phyloP scores from a whole-genome alignment of 2,329 filamentous ascomycete genomes.

The Cordyceps farinosa region DNA sequence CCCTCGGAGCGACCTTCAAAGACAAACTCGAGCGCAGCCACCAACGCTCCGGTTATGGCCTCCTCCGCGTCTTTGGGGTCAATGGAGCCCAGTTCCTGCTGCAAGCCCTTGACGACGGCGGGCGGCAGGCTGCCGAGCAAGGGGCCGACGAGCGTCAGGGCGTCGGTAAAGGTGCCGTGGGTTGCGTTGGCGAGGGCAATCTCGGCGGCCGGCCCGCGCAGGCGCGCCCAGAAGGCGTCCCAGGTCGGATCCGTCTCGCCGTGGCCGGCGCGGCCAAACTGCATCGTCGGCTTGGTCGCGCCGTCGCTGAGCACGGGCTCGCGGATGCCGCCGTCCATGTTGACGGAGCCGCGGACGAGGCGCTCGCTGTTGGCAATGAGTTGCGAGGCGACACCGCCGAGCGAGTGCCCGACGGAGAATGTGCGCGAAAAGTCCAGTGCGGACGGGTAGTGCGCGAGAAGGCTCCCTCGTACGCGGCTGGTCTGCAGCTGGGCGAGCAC shows the following conservation, averaged over 20 bases:
- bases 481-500: slow-evolving; percentile 31
- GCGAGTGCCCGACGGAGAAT: slow-evolving; percentile 34
- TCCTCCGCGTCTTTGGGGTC: background rate
- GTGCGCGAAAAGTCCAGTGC: slow-evolving; percentile 23
- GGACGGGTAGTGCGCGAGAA: slow-evolving; percentile 18
- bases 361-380: slow-evolving; percentile 27
- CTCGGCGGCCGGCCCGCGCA: slow-evolving; percentile 20
- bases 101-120: background rate
- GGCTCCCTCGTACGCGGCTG: background rate
- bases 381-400: slow-evolving; percentile 34
- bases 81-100: slow-evolving; percentile 1
- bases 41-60: background rate
- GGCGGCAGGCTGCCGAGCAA: slow-evolving; percentile 11
- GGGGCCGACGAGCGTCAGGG: slow-evolving; percentile 12
- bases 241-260: slow-evolving; percentile 21
- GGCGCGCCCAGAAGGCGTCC: slow-evolving; percentile 22
- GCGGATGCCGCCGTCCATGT: slow-evolving; percentile 35
- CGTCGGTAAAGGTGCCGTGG: slow-evolving; percentile 25
- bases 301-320: slow-evolving; percentile 23
- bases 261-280: slow-evolving; percentile 21
- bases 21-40: slow-evolving; percentile 7
- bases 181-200: slow-evolving; percentile 21
- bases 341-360: slow-evolving; percentile 33
- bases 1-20: background rate
- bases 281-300: slow-evolving; percentile 23